Conservation (phyloP, 192 early-diverging fungal species). For the Coemansia sp. region DNA sequence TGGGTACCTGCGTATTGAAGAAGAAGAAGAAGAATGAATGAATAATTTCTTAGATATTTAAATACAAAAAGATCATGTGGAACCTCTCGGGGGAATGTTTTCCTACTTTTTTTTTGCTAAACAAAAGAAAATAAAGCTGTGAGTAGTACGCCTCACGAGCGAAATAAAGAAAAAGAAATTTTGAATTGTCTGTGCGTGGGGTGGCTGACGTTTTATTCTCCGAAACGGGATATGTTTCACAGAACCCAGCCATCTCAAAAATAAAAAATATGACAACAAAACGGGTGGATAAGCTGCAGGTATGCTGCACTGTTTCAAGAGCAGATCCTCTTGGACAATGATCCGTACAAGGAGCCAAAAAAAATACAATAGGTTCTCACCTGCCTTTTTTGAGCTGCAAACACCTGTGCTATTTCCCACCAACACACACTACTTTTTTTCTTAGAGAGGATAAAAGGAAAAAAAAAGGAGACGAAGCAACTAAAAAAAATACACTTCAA, state of each 20-base stretch:
- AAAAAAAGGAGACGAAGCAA: constrained; percentile 4
- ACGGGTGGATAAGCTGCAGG: not conserved
- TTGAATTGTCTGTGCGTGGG: constrained; percentile 1
- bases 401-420: not conserved
- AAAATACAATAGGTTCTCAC: not conserved
- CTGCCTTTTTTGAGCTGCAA: not conserved
- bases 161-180: not conserved
- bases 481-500: constrained; percentile 3
- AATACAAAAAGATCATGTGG: too few species aligned
- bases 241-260: not conserved
- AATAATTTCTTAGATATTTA: not conserved
- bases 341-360: not conserved
- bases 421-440: not conserved
- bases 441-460: not conserved
- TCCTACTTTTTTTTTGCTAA: not conserved
- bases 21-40: not conserved
- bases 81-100: not conserved
- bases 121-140: not conserved
- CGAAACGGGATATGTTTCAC: not conserved
- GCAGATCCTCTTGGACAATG: not conserved
- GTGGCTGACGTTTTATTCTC: not conserved
- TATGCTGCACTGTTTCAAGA: not conserved
- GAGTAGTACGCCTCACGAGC: not conserved
- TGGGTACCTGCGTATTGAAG: constrained; percentile 16
- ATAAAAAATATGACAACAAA: not conserved